Conservation (phyloP, 1,284 basidiomycete species). For the Cutaneotrichosporon sp. region DNA sequence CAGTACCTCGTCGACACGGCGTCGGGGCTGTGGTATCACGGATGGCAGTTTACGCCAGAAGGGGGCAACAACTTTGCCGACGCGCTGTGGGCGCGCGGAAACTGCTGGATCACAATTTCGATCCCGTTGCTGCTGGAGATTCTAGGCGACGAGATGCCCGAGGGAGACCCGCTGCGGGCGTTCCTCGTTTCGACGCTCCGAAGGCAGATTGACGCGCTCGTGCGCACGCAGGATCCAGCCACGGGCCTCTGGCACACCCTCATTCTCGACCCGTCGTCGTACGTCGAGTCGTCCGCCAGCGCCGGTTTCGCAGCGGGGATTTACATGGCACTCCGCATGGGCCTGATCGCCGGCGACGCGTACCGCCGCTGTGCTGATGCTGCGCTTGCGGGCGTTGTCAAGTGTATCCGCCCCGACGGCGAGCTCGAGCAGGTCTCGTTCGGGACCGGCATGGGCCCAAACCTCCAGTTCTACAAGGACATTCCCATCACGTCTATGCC, state of each 20-base stretch:
- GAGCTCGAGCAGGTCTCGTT: slow-evolving; percentile 58
- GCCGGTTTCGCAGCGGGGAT: slow-evolving; percentile 63
- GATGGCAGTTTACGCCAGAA: slow-evolving; percentile 39
- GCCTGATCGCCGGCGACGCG: slow-evolving; percentile 45
- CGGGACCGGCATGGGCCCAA: slow-evolving; percentile 58
- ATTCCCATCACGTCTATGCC: slow-evolving; percentile 61
- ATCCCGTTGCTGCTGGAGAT: slow-evolving; percentile 61
- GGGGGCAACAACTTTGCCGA: slow-evolving; percentile 51
- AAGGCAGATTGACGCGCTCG: slow-evolving; percentile 57
- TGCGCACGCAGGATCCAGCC: slow-evolving; percentile 52
- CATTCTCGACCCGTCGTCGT: slow-evolving; percentile 56
- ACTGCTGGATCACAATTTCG: slow-evolving; percentile 60
- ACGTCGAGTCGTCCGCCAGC: slow-evolving; percentile 58
- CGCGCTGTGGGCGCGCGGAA: slow-evolving; percentile 60
- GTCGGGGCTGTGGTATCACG: slow-evolving; percentile 42
- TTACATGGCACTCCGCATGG: slow-evolving; percentile 53
- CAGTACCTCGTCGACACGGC: slow-evolving; percentile 34
- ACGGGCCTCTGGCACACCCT: slow-evolving; percentile 62
- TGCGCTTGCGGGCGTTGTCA: slow-evolving; percentile 56
- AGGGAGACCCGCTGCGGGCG: slow-evolving; percentile 51
- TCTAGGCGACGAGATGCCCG: slow-evolving; percentile 46
- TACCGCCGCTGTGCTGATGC: slow-evolving; percentile 53
- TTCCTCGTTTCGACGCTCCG: slow-evolving; percentile 53
- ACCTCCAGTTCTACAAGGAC: slow-evolving; percentile 56
- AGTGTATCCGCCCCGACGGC: slow-evolving; percentile 55